Evolutionary conservation across 371 early-diverging fungal species (phyloP).

Genomic region (Syncephalis plumigaleata): DNA sequence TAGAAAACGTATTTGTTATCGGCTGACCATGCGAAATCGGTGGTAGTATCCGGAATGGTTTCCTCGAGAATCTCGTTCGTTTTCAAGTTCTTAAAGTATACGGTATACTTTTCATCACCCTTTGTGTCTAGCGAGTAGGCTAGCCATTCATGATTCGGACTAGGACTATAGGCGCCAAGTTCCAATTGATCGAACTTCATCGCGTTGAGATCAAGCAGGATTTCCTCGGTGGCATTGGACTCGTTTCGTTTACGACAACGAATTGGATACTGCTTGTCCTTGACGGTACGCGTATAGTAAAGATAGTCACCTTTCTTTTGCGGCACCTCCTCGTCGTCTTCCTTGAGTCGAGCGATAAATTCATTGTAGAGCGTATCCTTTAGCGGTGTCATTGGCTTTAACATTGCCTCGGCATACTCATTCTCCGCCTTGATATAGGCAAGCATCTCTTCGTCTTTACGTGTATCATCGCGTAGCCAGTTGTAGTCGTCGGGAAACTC

Average conservation of each 20-base stretch:
- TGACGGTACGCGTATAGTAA: conserved; percentile 1
- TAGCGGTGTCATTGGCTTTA: not conserved
- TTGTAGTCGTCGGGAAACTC: conserved; percentile 1
- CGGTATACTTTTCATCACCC: conserved; percentile 32
- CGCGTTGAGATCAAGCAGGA: conserved; percentile 2
- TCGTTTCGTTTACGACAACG: not conserved
- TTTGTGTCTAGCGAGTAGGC: conserved; percentile 32
- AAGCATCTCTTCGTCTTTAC: conserved; percentile 1
- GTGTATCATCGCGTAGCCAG: conserved; percentile 1
- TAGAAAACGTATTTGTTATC: conserved; percentile 26
- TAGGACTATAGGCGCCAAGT: not conserved
- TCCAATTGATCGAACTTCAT: conserved; percentile 1
- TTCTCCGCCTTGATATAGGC: conserved; percentile 1
- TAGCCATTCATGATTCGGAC: conserved; percentile 18
- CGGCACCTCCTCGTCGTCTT: conserved; percentile 1
- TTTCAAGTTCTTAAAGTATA: conserved; percentile 25
- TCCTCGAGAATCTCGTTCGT: conserved; percentile 17
- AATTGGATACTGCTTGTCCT: conserved; percentile 3
- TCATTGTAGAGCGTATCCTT: conserved; percentile 1
- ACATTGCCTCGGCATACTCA: not conserved
- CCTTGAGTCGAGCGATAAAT: not conserved
- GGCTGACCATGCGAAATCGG: conserved; percentile 30
- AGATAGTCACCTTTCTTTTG: not conserved
- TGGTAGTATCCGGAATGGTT: conserved; percentile 22
- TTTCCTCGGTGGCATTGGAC: not conserved